Percentiles rank a stretch among this genome's conserved stretches.
phyloP scores from a whole-genome alignment of 805 yeast species.

The Kazachstania martiniae region DNA sequence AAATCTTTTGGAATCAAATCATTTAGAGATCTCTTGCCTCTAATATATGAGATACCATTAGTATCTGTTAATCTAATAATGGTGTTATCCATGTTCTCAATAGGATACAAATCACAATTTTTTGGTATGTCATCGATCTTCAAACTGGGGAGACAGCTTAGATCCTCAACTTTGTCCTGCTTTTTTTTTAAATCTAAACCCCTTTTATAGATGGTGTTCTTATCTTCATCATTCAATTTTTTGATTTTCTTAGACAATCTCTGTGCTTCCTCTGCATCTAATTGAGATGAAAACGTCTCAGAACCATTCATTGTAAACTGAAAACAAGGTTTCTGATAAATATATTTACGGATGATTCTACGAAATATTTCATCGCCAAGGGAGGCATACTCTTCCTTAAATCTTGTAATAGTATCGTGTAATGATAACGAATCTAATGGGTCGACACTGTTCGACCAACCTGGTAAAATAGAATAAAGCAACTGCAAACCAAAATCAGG shows the following conservation, averaged over 20 bases:
- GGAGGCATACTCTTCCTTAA: conserved; percentile 47
- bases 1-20: conserved; percentile 46
- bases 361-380: conserved; percentile 50
- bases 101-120: conserved; percentile 32
- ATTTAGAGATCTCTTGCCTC: conserved; percentile 52
- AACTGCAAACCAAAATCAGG: conserved; percentile 82
- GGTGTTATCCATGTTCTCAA: conserved; percentile 22
- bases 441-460: conserved; percentile 76
- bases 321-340: conserved; percentile 48
- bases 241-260: conserved; percentile 38
- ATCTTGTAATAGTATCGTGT: conserved; percentile 45
- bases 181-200: conserved; percentile 49
- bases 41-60: conserved; percentile 71
- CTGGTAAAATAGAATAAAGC: conserved; percentile 63
- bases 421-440: conserved; percentile 62
- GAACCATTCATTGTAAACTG: conserved; percentile 70
- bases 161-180: conserved; percentile 62
- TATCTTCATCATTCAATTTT: conserved; percentile 44
- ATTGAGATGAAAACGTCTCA: conserved; percentile 38
- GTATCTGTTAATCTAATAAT: conserved; percentile 52
- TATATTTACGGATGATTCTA: conserved; percentile 42
- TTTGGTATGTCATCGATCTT: conserved; percentile 62
- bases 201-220: conserved; percentile 43
- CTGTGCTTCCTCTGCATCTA: conserved; percentile 44
- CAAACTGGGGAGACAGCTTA: conserved; percentile 72